Percentiles rank a stretch among this genome's conserved stretches.
These are phyloP conservation scores for Cordyceps fumosorosea DNA, from an alignment of 2,329 filamentous ascomycete species.

Conservation along the genomic window DNA sequence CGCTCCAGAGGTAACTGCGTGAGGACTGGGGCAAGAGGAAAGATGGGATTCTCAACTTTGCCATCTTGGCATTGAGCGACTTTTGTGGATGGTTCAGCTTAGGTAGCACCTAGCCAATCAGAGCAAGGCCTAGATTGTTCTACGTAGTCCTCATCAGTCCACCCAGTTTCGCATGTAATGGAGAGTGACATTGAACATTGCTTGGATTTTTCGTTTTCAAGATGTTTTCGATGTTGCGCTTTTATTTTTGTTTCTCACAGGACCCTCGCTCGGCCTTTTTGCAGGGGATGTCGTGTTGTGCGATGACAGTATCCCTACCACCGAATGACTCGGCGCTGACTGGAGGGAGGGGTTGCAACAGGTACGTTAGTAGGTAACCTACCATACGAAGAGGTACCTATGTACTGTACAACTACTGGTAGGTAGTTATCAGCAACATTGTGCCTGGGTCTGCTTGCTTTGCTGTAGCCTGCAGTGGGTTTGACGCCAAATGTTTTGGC, in stretches of 20 bases:
- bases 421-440: no score
- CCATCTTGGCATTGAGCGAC: neutral
- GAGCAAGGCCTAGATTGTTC: neutral
- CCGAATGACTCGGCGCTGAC: neutral
- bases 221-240: neutral
- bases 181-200: neutral
- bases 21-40: neutral
- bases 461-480: neutral
- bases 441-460: no score
- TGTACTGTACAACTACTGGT: neutral
- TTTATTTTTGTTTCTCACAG: no score
- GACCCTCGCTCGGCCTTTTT: no score
- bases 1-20: neutral
- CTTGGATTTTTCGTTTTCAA: neutral
- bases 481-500: neutral
- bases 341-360: neutral
- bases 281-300: no score
- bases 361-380: no score
- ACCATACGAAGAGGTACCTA: no score
- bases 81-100: neutral
- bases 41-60: slow-evolving; percentile 10
- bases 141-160: neutral
- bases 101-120: neutral
- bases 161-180: neutral
- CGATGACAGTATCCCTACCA: neutral